phyloP scores from a whole-genome alignment of 2,329 filamentous ascomycete species.

The Alternaria viburni region DNA sequence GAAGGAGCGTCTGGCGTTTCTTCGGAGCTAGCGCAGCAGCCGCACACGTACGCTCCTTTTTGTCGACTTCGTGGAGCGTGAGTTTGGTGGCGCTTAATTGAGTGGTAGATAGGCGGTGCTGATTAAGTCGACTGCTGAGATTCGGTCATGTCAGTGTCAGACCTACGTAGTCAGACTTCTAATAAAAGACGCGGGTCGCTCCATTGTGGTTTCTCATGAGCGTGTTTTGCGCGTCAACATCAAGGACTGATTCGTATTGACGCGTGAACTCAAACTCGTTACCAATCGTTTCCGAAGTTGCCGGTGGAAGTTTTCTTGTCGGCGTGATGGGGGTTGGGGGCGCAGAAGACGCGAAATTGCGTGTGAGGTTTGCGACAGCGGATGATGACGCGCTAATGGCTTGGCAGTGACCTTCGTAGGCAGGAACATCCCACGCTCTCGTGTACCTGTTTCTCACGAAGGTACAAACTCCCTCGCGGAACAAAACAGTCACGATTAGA shows the following conservation, averaged over 20 bases:
- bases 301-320: background rate
- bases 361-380: background rate
- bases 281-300: background rate
- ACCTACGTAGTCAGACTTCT: background rate
- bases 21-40: background rate
- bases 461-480: background rate
- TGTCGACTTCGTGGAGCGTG: background rate
- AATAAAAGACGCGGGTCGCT: background rate
- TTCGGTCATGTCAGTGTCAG: rapidly evolving
- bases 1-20: background rate
- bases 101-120: background rate
- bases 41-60: background rate
- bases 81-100: background rate
- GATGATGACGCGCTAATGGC: background rate
- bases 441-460: background rate
- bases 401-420: background rate
- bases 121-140: background rate
- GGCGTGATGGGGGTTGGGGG: background rate
- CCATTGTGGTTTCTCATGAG: background rate
- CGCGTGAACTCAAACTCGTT: background rate
- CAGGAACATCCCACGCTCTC: background rate
- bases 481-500: too few species aligned
- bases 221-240: background rate
- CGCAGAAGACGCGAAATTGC: background rate
- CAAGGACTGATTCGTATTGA: background rate